phyloP scores from a whole-genome alignment of 495 filamentous ascomycete genomes.

The Penicillium riverlandense region DNA sequence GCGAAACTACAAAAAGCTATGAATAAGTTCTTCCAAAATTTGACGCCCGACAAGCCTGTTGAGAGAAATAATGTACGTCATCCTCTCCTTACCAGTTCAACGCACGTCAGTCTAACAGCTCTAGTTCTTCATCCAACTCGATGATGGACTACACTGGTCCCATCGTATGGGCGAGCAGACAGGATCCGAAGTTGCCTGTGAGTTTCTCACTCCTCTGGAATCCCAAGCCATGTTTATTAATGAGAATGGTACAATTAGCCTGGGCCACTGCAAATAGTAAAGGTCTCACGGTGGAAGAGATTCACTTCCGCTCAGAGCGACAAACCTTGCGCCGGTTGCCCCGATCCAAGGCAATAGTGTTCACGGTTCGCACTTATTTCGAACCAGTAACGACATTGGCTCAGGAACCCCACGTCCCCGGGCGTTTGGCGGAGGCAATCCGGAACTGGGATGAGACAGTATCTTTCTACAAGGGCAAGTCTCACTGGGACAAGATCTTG shows the following conservation, averaged over 20 bases:
- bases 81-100: neutral
- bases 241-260: neutral
- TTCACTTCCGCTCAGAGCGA: constrained; percentile 60
- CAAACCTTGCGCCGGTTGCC: constrained; percentile 63
- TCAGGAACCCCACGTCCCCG: constrained; percentile 56
- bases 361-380: constrained; percentile 64
- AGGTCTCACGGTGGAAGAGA: constrained; percentile 5
- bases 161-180: constrained; percentile 61
- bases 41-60: constrained; percentile 50
- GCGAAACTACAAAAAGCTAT: constrained; percentile 67
- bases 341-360: constrained; percentile 57
- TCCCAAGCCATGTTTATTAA: neutral
- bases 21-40: constrained; percentile 56
- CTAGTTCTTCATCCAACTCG: constrained; percentile 59
- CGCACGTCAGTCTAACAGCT: neutral
- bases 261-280: constrained; percentile 10
- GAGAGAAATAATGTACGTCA: constrained; percentile 37
- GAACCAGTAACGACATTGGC: constrained; percentile 50
- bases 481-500: constrained; percentile 59
- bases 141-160: constrained; percentile 58
- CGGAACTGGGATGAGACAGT: constrained; percentile 74
- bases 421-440: constrained; percentile 55
- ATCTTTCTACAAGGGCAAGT: constrained; percentile 64
- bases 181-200: constrained; percentile 51
- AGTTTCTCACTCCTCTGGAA: constrained; percentile 5